Conservation (phyloP, 768 basidiomycete genomes). For the Pholiota microspora region DNA sequence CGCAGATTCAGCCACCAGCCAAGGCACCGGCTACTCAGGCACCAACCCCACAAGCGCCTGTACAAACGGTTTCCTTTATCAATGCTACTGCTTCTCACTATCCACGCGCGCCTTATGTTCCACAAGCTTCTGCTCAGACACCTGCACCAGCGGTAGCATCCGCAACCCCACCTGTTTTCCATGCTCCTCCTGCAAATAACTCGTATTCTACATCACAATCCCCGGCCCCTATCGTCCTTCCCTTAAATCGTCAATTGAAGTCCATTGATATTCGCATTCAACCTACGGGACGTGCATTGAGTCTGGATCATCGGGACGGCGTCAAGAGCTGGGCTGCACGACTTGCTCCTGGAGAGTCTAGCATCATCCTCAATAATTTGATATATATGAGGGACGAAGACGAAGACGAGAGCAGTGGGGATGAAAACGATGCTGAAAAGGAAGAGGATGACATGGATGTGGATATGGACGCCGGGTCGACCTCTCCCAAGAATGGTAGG, state of each 20-base stretch:
- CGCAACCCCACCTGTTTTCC: slow-evolving; percentile 22
- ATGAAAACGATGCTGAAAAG: slow-evolving; percentile 33
- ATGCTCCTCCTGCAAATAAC: slow-evolving; percentile 20
- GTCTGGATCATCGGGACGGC: slow-evolving; percentile 64
- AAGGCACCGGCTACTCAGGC: slow-evolving; percentile 27
- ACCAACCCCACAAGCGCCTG: slow-evolving; percentile 30
- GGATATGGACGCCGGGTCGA: slow-evolving; percentile 31
- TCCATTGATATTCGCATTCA: slow-evolving; percentile 52
- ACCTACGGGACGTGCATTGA: slow-evolving; percentile 56
- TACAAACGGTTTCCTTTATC: slow-evolving; percentile 31
- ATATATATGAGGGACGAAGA: slow-evolving; percentile 56
- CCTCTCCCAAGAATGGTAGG: slow-evolving; percentile 42
- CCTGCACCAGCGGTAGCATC: slow-evolving; percentile 14
- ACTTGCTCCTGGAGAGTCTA: slow-evolving; percentile 55
- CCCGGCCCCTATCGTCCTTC: slow-evolving; percentile 34
- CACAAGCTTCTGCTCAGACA: slow-evolving; percentile 21
- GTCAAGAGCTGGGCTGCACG: slow-evolving; percentile 74
- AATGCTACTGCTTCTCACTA: slow-evolving; percentile 46
- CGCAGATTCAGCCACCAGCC: slow-evolving; percentile 19
- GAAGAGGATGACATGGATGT: slow-evolving; percentile 45
- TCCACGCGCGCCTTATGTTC: slow-evolving; percentile 52
- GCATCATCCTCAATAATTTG: slow-evolving; percentile 52
- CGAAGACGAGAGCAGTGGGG: slow-evolving; percentile 58
- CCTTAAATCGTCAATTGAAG: slow-evolving; percentile 46
- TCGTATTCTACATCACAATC: slow-evolving; percentile 35